Conservation (phyloP, 1,139 yeast genomes). For the Kluyveromyces sp. region DNA sequence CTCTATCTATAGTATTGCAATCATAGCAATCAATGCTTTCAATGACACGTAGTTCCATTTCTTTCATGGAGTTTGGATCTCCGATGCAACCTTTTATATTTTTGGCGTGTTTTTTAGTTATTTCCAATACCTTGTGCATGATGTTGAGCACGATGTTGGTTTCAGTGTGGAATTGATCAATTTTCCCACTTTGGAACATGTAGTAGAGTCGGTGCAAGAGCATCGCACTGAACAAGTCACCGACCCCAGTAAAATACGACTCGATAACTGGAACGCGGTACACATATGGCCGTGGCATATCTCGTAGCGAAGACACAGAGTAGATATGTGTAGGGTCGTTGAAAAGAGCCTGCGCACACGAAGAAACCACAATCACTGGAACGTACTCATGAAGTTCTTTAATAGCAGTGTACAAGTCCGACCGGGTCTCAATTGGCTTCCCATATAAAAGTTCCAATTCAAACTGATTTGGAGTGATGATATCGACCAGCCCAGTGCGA, state of each 20-base stretch:
- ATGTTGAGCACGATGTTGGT: constrained; percentile 27
- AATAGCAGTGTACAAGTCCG: constrained; percentile 37
- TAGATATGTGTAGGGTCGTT: constrained; percentile 25
- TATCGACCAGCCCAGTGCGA: constrained; percentile 38
- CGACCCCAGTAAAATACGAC: constrained; percentile 68
- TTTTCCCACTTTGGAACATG: constrained; percentile 8
- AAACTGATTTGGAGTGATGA: constrained; percentile 67
- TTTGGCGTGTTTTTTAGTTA: constrained; percentile 17
- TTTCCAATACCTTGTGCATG: constrained; percentile 24
- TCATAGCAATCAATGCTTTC: constrained; percentile 21
- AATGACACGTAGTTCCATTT: constrained; percentile 27
- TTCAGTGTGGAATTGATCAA: constrained; percentile 13
- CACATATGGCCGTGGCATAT: constrained; percentile 14
- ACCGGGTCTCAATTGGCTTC: constrained; percentile 33
- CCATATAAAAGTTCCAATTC: constrained; percentile 56
- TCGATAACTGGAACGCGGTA: constrained; percentile 48
- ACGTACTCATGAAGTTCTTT: constrained; percentile 33
- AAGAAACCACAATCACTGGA: constrained; percentile 28
- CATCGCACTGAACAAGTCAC: constrained; percentile 60
- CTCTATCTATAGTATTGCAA: background rate
- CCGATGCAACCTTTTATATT: constrained; percentile 21
- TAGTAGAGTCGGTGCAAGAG: constrained; percentile 42
- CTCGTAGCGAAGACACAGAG: constrained; percentile 31
- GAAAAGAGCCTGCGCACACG: constrained; percentile 22
- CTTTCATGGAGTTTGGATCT: constrained; percentile 24